Evolutionary conservation across 257 asterid species (phyloP).

Genomic region (Solanum tarapatanum): DNA sequence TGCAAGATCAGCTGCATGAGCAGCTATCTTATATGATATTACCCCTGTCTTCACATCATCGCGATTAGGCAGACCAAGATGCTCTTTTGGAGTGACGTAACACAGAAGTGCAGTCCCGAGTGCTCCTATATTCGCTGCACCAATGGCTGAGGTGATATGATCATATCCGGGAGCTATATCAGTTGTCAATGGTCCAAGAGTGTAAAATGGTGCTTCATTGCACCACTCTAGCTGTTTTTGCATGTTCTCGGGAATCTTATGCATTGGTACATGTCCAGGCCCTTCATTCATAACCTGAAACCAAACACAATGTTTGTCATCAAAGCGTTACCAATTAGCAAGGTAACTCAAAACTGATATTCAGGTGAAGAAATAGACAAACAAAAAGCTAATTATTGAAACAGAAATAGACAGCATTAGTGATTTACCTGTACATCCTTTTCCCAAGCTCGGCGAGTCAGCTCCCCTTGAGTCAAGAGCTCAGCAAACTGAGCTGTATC

Average conservation of each 20-base stretch:
- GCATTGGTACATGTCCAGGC: slow-evolving; percentile 88
- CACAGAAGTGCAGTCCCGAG: slow-evolving; percentile 94
- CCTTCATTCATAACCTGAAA: slow-evolving; percentile 94
- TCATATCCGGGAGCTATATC: slow-evolving; percentile 96
- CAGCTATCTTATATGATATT: slow-evolving; percentile 79
- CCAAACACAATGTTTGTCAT: not conserved
- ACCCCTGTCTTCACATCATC: slow-evolving; percentile 87
- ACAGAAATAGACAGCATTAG: not conserved
- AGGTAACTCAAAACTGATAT: not conserved
- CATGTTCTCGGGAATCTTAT: slow-evolving; percentile 94
- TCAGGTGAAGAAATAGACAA: not conserved
- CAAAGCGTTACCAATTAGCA: not conserved
- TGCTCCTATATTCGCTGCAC: slow-evolving; percentile 93
- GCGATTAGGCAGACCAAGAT: slow-evolving; percentile 77
- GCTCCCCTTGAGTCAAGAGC: slow-evolving; percentile 89
- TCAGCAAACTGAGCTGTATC: slow-evolving; percentile 94
- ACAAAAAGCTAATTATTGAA: not conserved
- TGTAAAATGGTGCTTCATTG: slow-evolving; percentile 90
- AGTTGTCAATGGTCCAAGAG: slow-evolving; percentile 85
- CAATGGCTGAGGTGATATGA: slow-evolving; percentile 91
- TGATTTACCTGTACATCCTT: slow-evolving; percentile 81
- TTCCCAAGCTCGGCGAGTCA: slow-evolving; percentile 92
- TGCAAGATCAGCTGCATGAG: slow-evolving; percentile 92
- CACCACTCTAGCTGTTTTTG: slow-evolving; percentile 97
- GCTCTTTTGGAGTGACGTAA: slow-evolving; percentile 92